phyloP scores from a whole-genome alignment of 768 basidiomycete species.

The Pleurotus pulmonarius region DNA sequence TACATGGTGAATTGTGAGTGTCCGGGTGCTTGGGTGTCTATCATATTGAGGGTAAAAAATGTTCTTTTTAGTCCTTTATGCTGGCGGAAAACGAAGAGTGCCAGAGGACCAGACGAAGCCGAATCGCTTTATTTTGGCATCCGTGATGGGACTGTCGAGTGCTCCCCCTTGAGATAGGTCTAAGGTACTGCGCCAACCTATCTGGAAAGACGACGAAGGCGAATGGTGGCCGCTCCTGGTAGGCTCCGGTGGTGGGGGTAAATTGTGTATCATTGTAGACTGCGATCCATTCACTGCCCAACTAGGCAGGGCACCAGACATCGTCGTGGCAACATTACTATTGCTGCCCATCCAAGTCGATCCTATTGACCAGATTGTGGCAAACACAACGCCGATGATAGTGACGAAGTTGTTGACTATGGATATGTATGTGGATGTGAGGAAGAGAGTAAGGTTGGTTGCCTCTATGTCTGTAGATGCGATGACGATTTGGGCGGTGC shows the following conservation, averaged over 20 bases:
- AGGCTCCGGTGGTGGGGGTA: not conserved
- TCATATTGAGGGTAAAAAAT: too few relatives aligned
- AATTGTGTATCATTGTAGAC: too few relatives aligned
- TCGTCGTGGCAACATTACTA: not conserved
- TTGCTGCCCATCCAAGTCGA: not conserved
- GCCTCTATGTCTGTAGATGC: constrained; percentile 15
- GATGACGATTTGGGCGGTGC: constrained; percentile 27
- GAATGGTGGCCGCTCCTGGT: not conserved
- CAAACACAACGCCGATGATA: constrained; percentile 33
- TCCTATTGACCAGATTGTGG: constrained; percentile 28
- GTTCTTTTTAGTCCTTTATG: too few relatives aligned
- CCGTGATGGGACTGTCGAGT: too few relatives aligned
- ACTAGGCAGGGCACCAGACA: not conserved
- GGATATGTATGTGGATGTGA: constrained; percentile 18
- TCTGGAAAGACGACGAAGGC: not conserved
- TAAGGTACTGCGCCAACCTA: not conserved
- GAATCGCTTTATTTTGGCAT: too few relatives aligned
- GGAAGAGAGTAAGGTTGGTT: constrained; percentile 12
- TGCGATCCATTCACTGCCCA: not conserved
- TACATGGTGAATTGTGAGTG: too few relatives aligned
- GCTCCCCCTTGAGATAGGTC: too few relatives aligned
- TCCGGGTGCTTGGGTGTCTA: too few relatives aligned
- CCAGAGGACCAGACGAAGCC: too few relatives aligned
- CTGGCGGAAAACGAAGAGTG: too few relatives aligned
- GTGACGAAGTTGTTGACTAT: constrained; percentile 24